These are phyloP conservation scores for Phialophora macrospora DNA, from an alignment of 2,329 filamentous ascomycete species.

Conservation along the genomic window DNA sequence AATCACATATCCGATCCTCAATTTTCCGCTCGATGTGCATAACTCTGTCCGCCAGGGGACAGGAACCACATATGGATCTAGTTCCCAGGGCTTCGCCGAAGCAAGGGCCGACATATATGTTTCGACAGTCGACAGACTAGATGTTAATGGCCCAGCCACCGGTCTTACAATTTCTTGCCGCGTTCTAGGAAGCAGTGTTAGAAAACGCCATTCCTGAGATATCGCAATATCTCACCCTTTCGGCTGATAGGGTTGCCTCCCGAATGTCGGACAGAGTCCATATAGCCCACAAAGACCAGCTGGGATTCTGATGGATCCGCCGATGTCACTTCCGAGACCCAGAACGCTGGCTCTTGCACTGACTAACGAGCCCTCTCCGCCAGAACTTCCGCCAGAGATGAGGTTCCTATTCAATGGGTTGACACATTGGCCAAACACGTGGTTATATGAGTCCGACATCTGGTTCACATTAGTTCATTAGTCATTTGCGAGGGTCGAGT, in stretches of 20 bases:
- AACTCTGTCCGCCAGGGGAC: conserved; percentile 59
- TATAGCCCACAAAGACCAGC: conserved; percentile 55
- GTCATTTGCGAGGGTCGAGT: conserved; percentile 42
- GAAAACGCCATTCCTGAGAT: neutral
- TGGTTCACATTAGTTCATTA: conserved; percentile 54
- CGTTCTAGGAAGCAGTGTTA: neutral
- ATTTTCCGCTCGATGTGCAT: conserved; percentile 43
- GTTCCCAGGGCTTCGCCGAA: conserved; percentile 55
- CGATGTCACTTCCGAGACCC: conserved; percentile 59
- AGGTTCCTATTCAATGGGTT: conserved; percentile 51
- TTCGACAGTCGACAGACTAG: conserved; percentile 57
- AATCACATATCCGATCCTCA: conserved; percentile 67
- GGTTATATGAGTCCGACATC: conserved; percentile 57
- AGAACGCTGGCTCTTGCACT: conserved; percentile 50
- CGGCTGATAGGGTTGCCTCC: conserved; percentile 39
- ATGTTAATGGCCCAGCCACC: conserved; percentile 62
- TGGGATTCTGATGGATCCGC: conserved; percentile 58
- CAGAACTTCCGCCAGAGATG: conserved; percentile 56
- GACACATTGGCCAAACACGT: conserved; percentile 54
- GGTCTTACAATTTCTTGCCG: conserved; percentile 56
- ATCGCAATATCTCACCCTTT: conserved; percentile 45
- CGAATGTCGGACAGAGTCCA: conserved; percentile 53
- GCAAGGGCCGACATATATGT: conserved; percentile 46
- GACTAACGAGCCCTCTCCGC: conserved; percentile 51
- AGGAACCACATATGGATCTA: conserved; percentile 59